phyloP scores from a whole-genome alignment of 352 stramenopile species.

The Achlya hypogyna region DNA sequence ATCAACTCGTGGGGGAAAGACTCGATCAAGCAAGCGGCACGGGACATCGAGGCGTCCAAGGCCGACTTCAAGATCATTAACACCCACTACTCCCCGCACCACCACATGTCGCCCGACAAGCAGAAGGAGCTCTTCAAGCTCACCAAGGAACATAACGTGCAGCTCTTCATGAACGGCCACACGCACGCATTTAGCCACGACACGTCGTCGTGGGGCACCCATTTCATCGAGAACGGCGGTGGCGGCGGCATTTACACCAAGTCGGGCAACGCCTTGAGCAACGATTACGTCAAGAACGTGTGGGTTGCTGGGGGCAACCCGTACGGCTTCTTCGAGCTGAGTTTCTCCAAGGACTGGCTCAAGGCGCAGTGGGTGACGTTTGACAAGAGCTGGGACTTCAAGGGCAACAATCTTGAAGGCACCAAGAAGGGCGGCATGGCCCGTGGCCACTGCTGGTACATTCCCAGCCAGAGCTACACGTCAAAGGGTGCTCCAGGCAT shows the following conservation, averaged over 20 bases:
- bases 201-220: slow-evolving; percentile 70
- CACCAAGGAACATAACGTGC: slow-evolving; percentile 34
- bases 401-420: slow-evolving; percentile 30
- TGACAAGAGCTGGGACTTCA: slow-evolving; percentile 50
- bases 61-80: slow-evolving; percentile 69
- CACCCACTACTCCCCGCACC: slow-evolving; percentile 66
- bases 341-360: slow-evolving; percentile 48
- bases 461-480: slow-evolving; percentile 23
- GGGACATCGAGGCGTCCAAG: slow-evolving; percentile 39
- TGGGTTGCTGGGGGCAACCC: slow-evolving; percentile 42
- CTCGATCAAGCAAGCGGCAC: slow-evolving; percentile 39
- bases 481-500: neutral
- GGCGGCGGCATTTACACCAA: slow-evolving; percentile 67
- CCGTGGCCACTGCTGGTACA: slow-evolving; percentile 61
- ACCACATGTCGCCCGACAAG: slow-evolving; percentile 59
- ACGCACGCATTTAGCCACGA: slow-evolving; percentile 67
- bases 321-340: slow-evolving; percentile 64
- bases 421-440: slow-evolving; percentile 46
- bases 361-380: slow-evolving; percentile 54
- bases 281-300: slow-evolving; percentile 54
- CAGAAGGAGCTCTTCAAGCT: slow-evolving; percentile 53
- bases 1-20: slow-evolving; percentile 47
- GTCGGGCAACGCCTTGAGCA: slow-evolving; percentile 47
- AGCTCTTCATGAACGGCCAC: slow-evolving; percentile 66
- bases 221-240: slow-evolving; percentile 73